Conservation (phyloP, 768 basidiomycete genomes). For the Tricholoma sp. region DNA sequence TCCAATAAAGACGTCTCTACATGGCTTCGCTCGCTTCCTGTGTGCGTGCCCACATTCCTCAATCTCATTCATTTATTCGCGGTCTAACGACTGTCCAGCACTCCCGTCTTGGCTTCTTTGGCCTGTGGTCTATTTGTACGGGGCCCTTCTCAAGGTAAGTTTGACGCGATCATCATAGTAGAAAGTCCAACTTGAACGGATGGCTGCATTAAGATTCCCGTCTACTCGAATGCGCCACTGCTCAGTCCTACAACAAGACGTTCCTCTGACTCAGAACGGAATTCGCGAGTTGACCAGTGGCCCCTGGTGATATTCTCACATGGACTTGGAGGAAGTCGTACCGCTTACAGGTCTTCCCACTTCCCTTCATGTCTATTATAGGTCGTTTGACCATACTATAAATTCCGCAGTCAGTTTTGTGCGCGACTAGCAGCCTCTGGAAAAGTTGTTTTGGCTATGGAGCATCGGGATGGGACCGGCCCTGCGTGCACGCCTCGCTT, state of each 20-base stretch:
- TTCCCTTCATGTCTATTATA: neutral
- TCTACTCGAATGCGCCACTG: constrained; percentile 50
- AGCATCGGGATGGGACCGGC: constrained; percentile 80
- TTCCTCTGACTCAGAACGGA: constrained; percentile 5
- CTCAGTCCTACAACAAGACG: constrained; percentile 28
- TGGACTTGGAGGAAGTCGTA: constrained; percentile 71
- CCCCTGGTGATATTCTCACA: constrained; percentile 83
- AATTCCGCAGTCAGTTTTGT: constrained; percentile 54
- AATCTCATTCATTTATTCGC: neutral
- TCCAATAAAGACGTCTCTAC: constrained; percentile 39
- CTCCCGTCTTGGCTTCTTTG: constrained; percentile 38
- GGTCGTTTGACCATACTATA: neutral
- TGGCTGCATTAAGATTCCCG: constrained; percentile 43
- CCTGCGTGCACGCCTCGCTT: constrained; percentile 41
- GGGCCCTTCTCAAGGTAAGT: constrained; percentile 40
- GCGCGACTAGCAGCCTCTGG: constrained; percentile 70
- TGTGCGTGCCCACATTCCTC: constrained; percentile 24
- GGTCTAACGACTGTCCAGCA: constrained; percentile 17
- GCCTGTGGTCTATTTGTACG: constrained; percentile 51
- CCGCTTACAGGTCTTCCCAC: constrained; percentile 53
- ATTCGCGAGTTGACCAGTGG: constrained; percentile 39
- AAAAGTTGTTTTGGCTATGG: constrained; percentile 73
- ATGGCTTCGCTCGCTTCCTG: constrained; percentile 46
- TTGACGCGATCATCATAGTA: neutral
- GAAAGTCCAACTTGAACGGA: neutral